Percentiles rank a stretch among this genome's conserved stretches.
Conservation (phyloP, 176 grass and related monocot species). For the Cocos nucifera region DNA sequence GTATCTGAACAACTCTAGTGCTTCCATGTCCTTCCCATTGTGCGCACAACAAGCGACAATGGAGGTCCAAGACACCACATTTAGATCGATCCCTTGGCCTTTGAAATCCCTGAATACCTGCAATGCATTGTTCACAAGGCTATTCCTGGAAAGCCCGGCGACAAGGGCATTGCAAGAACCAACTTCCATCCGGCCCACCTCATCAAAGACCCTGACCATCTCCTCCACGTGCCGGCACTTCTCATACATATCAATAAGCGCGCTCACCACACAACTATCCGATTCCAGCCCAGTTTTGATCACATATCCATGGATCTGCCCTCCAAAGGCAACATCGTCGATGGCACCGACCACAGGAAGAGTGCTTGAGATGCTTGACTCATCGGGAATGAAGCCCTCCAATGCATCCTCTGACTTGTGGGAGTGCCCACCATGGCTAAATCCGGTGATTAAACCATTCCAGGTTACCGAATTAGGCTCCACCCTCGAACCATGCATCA, state of each 20-base stretch:
- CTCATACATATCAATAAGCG: slow-evolving; percentile 49
- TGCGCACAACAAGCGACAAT: too few relatives aligned
- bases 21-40: too few relatives aligned
- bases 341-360: too few relatives aligned
- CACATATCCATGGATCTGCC: background rate
- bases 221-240: slow-evolving; percentile 33
- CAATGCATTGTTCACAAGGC: slow-evolving; percentile 14
- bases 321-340: too few relatives aligned
- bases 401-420: slow-evolving; percentile 40
- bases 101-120: too few relatives aligned
- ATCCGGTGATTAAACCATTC: slow-evolving; percentile 51
- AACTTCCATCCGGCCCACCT: slow-evolving; percentile 28
- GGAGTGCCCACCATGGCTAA: slow-evolving; percentile 38
- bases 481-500: slow-evolving; percentile 25
- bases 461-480: slow-evolving; percentile 56
- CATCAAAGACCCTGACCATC: slow-evolving; percentile 39
- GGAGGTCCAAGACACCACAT: too few relatives aligned
- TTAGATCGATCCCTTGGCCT: too few relatives aligned
- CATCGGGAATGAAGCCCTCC: slow-evolving; percentile 35
- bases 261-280: slow-evolving; percentile 24
- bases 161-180: slow-evolving; percentile 51
- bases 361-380: slow-evolving; percentile 18
- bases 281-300: slow-evolving; percentile 33
- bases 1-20: too few relatives aligned
- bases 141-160: slow-evolving; percentile 45